A percentile compares a stretch with the other conserved stretches of the same genome.
Conservation (phyloP, 768 basidiomycete species). For the Russula virescens region DNA sequence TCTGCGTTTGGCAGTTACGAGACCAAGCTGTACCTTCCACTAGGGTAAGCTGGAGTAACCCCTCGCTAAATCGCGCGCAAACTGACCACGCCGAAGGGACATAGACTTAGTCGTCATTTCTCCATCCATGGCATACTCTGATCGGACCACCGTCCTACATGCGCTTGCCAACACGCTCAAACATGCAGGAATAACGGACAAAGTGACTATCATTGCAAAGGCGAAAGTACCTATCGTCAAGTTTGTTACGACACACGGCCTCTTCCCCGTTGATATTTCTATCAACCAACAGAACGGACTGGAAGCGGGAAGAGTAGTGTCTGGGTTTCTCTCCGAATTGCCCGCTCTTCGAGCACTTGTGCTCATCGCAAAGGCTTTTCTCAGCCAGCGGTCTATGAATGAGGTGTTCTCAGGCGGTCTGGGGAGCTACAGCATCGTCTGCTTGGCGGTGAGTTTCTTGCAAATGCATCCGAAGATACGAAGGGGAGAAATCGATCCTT, state of each 20-base stretch:
- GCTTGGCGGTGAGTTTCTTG: constrained; percentile 86
- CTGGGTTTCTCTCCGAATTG: constrained; percentile 67
- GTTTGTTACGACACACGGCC: constrained; percentile 76
- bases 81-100: constrained; percentile 49
- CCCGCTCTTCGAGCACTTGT: constrained; percentile 80
- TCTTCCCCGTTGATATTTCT: constrained; percentile 88
- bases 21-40: constrained; percentile 89
- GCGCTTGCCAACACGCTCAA: constrained; percentile 75
- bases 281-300: constrained; percentile 88
- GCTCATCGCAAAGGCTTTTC: constrained; percentile 84
- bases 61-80: constrained; percentile 2
- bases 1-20: constrained; percentile 89
- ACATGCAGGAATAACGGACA: constrained; percentile 64
- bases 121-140: constrained; percentile 60
- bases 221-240: constrained; percentile 98
- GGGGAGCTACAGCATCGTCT: constrained; percentile 92
- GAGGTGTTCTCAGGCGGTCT: constrained; percentile 97
- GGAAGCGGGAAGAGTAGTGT: constrained; percentile 70
- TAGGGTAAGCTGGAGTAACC: constrained; percentile 55
- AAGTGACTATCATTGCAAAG: constrained; percentile 84
- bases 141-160: constrained; percentile 65
- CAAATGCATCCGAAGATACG: constrained; percentile 98
- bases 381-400: constrained; percentile 88
- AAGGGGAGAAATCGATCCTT: constrained; percentile 78
- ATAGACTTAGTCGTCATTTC: constrained; percentile 93